Conservation (phyloP, 495 filamentous ascomycete genomes). For the Penicillium arizonense region DNA sequence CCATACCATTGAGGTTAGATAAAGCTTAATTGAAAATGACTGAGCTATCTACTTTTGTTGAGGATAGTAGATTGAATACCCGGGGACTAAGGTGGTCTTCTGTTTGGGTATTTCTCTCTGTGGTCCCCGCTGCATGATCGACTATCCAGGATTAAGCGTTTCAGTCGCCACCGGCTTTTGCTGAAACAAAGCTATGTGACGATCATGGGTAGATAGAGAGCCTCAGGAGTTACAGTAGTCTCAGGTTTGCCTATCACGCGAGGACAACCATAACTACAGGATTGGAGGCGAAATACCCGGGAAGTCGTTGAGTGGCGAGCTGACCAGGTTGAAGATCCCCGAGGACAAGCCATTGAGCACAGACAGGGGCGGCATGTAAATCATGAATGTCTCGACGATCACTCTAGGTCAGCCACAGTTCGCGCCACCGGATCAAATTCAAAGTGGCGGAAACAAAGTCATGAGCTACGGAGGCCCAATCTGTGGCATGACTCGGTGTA, state of each 20-base stretch:
- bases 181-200: conserved; percentile 1
- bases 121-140: too few relatives aligned
- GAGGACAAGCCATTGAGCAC: not conserved
- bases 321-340: not conserved
- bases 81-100: not conserved
- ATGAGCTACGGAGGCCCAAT: not conserved
- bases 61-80: not conserved
- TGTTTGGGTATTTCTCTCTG: not conserved
- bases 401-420: conserved; percentile 13
- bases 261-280: not conserved
- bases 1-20: conserved; percentile 2
- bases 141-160: not conserved
- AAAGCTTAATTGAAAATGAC: conserved; percentile 7
- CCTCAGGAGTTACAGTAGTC: not conserved
- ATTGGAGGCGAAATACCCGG: not conserved
- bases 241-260: not conserved
- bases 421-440: conserved; percentile 9
- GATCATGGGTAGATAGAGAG: not conserved
- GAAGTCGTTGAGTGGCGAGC: conserved; percentile 7
- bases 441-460: conserved; percentile 10
- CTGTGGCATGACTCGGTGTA: conserved; percentile 22
- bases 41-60: not conserved
- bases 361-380: conserved; percentile 14
- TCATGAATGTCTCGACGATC: conserved; percentile 4
- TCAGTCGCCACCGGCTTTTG: not conserved